Evolutionary conservation across 2,329 filamentous ascomycete species (phyloP), one percentile per base, ranked within the genome.

Genomic region (Macroventuria anomochaeta): DNA sequence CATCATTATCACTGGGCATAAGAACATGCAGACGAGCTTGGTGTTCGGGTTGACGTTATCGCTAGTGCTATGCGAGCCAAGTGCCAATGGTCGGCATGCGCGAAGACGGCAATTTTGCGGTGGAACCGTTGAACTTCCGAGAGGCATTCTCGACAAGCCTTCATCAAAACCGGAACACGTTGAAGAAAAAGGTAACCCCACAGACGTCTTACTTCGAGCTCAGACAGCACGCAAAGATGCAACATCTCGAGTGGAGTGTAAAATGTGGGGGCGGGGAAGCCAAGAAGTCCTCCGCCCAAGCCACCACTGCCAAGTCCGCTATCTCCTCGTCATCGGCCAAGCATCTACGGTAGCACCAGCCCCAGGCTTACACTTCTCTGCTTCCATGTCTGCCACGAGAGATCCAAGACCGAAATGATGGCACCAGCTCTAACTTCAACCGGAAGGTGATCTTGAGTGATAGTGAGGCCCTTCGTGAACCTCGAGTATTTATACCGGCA

Each of bases 261-360:
- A 40, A 39, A 25, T 3, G 32, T 25, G 28, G 34, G 29, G 29
- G 46, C 25, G 46, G 46, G 52, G 40, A 40, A 44, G 52, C 46
- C 52, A 49, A 54, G 46, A 41, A 17, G 11, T 15, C 34, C 40
- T 55, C 46, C 46, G 34, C 46, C 29, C 21, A 20, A 48, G 46
- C 40, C 52, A 55, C 53, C 46, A 38, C 49, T 43, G 59, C 60
- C 60, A 64, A 64, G 46, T 28, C 37, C 32, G 54, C 54, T 56
- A 58, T 54, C 36, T 39, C 32, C 21, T 55, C 41, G 41, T 58
- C 59, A 53, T 54, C 43, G 43, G 61, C 59, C 59, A 62, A 62
- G 59, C 29, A 46, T 39, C 36, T 15, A 41, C 39, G 13, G 20
- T 40, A 42, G 26, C n/a, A 40, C 34, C 49, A 37, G 42, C 37